Base-by-base conservation (phyloP, 2,329 filamentous ascomycete species). In the Neonectria sp. region DNA sequence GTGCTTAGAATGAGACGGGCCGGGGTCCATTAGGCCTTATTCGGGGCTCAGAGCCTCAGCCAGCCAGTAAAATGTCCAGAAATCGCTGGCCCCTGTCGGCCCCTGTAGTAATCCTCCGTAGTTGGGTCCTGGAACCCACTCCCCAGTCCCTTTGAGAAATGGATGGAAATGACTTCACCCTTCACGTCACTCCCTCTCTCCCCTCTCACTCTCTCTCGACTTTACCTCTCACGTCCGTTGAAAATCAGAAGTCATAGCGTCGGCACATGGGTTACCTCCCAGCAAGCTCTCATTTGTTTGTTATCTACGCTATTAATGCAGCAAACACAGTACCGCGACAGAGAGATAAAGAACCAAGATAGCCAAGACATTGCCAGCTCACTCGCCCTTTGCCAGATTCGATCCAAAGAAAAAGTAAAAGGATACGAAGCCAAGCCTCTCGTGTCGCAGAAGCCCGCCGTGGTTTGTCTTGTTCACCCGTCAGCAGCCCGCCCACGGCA, bases 111-210 rank as follows among this genome's bases (percentile, higher is more conserved):
- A 53, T 53, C 51, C 51, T 53, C 51, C 29, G 13, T 9, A 17
- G 13, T 17, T 51, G 7, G 13, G 51, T 31, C 37, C 37, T n/a
- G 17, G 15, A 40, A 40, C 37, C 49, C 27, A 13, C 49, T 21
- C 49, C 48, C 29, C 49, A 33, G 27, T 52, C 29, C 6, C 31
- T 15, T 29, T 33, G n/a, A 25, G n/a, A 21, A n/a, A 31, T 53
- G 49, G 17, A 31, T 53, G 31, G 17, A 53, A 53, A 53, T 53
- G 51, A 35, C 29, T 31, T 53, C 51, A 53, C 51, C 27, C 21
- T 21, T 21, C 21, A 21, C 21, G 21, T 29, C 12, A 48, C 9
- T 15, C 11, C 21, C 11, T 24, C 43, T 25, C 45, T 27, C 12
- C 27, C 21, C 21, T 21, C 9, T 53, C 15, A 40, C 37, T 24